Conservation (phyloP, 129 eudicot genomes). For the Helichrysum umbraculigerum region DNA sequence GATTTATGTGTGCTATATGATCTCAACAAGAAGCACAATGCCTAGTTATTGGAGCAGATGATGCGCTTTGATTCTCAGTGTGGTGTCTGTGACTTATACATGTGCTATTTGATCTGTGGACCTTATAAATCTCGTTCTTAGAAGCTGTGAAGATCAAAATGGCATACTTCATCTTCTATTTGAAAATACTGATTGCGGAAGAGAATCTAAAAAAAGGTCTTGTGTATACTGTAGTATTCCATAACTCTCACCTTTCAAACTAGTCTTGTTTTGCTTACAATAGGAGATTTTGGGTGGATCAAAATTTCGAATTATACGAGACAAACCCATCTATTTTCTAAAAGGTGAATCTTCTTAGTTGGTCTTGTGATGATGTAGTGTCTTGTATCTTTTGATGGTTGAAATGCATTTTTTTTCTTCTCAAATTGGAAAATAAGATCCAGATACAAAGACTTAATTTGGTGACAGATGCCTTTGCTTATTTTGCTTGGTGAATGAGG, state of each 20-base stretch:
- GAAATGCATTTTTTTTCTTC: constrained; percentile 19
- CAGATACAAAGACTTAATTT: neutral
- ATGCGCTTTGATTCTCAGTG: neutral
- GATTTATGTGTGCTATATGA: constrained; percentile 89
- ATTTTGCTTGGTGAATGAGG: neutral
- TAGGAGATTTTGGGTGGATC: constrained; percentile 25
- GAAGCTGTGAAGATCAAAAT: constrained; percentile 26
- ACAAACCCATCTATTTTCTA: constrained; percentile 17
- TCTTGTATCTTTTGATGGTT: constrained; percentile 27
- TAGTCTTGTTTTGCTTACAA: constrained; percentile 16
- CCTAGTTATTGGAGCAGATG: constrained; percentile 26
- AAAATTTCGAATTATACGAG: constrained; percentile 1
- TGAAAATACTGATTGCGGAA: constrained; percentile 31
- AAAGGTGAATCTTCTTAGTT: constrained; percentile 3
- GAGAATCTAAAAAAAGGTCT: constrained; percentile 16
- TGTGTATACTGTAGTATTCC: constrained; percentile 42
- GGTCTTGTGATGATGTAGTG: constrained; percentile 27
- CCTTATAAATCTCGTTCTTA: constrained; percentile 20
- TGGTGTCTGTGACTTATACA: constrained; percentile 10
- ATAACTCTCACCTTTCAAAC: constrained; percentile 25
- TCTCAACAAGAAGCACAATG: constrained; percentile 67
- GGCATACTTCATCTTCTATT: constrained; percentile 13
- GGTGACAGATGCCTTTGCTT: neutral
- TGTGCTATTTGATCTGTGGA: constrained; percentile 14
- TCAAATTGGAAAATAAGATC: neutral